phyloP scores from a whole-genome alignment of 2,329 filamentous ascomycete species.

The Fusarium caatingaense region DNA sequence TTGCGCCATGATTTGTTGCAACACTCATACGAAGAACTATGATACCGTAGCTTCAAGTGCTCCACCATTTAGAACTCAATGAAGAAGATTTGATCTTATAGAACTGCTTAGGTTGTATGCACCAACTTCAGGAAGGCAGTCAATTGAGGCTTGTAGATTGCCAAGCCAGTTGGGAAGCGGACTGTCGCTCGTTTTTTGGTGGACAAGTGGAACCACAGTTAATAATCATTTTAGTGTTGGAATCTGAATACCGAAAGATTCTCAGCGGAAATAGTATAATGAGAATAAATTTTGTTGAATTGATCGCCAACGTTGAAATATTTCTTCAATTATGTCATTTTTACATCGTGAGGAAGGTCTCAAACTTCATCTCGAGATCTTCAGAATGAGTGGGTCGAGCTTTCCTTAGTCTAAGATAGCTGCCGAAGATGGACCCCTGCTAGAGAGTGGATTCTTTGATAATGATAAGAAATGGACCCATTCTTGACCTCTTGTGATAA shows the following conservation, averaged over 20 bases:
- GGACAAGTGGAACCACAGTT: neutral
- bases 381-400: conserved; percentile 16
- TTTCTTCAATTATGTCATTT: neutral
- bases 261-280: fast-evolving
- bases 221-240: neutral
- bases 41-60: neutral
- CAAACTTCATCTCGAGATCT: conserved; percentile 24
- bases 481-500: conserved; percentile 16
- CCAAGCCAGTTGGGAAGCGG: neutral
- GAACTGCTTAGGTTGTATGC: neutral
- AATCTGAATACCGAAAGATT: neutral
- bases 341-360: conserved; percentile 3
- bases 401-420: neutral
- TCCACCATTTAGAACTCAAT: fast-evolving
- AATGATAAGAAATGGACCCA: conserved; percentile 20
- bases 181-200: neutral
- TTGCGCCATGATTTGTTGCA: neutral
- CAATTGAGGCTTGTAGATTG: neutral
- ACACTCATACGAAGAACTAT: neutral
- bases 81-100: neutral
- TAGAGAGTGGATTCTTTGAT: conserved; percentile 28
- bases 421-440: conserved; percentile 32
- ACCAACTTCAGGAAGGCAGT: neutral
- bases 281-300: neutral
- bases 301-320: neutral